phyloP scores from a whole-genome alignment of 1,139 yeast species.

The Protomyces pachydermus region DNA sequence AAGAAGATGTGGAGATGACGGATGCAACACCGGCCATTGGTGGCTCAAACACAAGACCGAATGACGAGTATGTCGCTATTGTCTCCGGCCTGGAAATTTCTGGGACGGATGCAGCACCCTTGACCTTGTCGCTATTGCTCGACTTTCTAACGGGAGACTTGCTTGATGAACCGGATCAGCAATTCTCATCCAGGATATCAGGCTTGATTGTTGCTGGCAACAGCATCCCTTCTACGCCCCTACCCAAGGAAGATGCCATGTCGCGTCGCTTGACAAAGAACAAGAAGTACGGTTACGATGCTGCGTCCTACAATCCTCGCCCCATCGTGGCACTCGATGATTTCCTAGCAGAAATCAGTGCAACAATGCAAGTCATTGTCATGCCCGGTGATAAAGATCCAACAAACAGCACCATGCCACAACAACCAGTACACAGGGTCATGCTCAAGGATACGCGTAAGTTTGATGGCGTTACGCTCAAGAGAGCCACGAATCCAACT shows the following conservation, averaged over 20 bases:
- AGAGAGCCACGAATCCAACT: slow-evolving; percentile 66
- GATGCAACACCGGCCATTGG: background rate
- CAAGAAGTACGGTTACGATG: slow-evolving; percentile 34
- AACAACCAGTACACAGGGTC: slow-evolving; percentile 77
- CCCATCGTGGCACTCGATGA: slow-evolving; percentile 49
- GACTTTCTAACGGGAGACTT: slow-evolving; percentile 72
- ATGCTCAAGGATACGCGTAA: slow-evolving; percentile 52
- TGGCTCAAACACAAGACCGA: background rate
- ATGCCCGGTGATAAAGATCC: slow-evolving; percentile 89
- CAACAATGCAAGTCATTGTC: slow-evolving; percentile 61
- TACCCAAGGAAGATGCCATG: slow-evolving; percentile 34
- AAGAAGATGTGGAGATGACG: background rate
- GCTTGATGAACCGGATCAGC: slow-evolving; percentile 35
- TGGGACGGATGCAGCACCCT: slow-evolving; percentile 45
- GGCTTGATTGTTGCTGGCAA: slow-evolving; percentile 72
- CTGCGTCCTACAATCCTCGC: slow-evolving; percentile 34
- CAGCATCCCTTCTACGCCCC: slow-evolving; percentile 46
- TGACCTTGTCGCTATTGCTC: slow-evolving; percentile 56
- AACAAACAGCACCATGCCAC: slow-evolving; percentile 77
- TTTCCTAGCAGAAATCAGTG: slow-evolving; percentile 55
- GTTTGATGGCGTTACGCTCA: slow-evolving; percentile 44
- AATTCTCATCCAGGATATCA: slow-evolving; percentile 43
- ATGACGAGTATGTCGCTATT: slow-evolving; percentile 49
- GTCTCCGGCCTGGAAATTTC: slow-evolving; percentile 68
- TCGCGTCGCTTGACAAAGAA: slow-evolving; percentile 33